Evolutionary conservation across 805 yeast genomes (phyloP).

Genomic region (Saturnispora ahearnii): DNA sequence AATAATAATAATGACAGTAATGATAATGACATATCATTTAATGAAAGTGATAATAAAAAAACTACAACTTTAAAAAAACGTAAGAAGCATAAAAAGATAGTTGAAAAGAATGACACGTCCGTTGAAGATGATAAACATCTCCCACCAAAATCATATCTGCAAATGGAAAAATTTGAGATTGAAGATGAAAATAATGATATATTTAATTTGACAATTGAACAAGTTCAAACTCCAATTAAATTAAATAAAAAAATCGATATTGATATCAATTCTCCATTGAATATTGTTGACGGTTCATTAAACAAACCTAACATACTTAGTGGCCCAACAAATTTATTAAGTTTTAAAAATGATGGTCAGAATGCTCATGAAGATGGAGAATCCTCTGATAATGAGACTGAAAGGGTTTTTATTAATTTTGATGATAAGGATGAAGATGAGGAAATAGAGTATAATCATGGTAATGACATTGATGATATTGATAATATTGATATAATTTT

Average conservation of each 20-base stretch:
- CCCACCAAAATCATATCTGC: constrained; percentile 12
- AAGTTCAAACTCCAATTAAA: constrained; percentile 9
- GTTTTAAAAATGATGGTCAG: background rate
- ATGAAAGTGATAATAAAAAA: background rate
- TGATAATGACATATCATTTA: background rate
- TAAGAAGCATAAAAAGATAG: background rate
- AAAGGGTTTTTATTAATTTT: constrained; percentile 11
- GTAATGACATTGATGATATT: background rate
- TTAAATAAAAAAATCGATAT: constrained; percentile 2
- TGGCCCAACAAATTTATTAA: constrained; percentile 16
- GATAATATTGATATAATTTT: constrained; percentile 11
- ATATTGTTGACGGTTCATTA: too few relatives aligned
- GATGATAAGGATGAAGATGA: background rate
- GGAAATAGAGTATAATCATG: background rate
- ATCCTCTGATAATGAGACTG: constrained; percentile 1
- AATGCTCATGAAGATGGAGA: background rate
- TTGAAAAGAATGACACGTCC: background rate
- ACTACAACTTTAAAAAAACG: background rate
- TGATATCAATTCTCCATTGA: background rate
- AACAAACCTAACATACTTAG: constrained; percentile 4
- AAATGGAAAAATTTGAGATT: constrained; percentile 20
- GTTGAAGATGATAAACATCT: background rate
- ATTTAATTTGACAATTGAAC: constrained; percentile 8
- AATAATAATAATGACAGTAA: constrained; percentile 2
- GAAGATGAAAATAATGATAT: constrained; percentile 14